phyloP scores from a whole-genome alignment of 2,329 filamentous ascomycete genomes.

The Amauroascus niger region DNA sequence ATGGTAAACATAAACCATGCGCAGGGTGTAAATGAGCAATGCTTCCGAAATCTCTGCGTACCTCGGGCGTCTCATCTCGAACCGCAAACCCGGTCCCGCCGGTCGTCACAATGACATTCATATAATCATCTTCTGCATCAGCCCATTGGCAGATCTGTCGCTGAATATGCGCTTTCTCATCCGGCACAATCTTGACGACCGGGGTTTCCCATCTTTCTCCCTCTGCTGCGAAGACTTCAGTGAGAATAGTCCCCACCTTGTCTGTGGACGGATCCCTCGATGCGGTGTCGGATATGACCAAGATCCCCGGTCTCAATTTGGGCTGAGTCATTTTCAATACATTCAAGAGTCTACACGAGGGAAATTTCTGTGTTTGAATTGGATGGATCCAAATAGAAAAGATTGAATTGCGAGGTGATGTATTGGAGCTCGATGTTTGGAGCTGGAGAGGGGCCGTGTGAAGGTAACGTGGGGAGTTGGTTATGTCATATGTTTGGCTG shows the following conservation, averaged over 20 bases:
- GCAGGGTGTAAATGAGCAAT: no score
- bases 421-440: not conserved
- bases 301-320: conserved; percentile 60
- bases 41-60: no score
- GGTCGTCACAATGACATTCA: conserved; percentile 74
- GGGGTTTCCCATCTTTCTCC: conserved; percentile 61
- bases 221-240: conserved; percentile 57
- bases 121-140: conserved; percentile 47
- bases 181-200: conserved; percentile 65
- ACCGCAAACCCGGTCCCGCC: conserved; percentile 89
- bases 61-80: conserved; percentile 81
- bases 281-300: conserved; percentile 87
- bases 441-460: not conserved
- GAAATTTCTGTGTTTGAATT: not conserved
- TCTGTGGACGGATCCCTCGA: conserved; percentile 70
- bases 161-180: conserved; percentile 67
- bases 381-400: not conserved
- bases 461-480: not conserved
- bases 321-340: conserved; percentile 23
- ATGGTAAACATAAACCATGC: no score
- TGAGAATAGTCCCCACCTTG: conserved; percentile 56
- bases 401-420: not conserved
- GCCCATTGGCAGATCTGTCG: conserved; percentile 61
- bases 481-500: not conserved
- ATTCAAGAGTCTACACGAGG: not conserved